Evolutionary conservation across 1,284 basidiomycete genomes (phyloP), one percentile per base, ranked within the genome.

Genomic region (Leccinum griseonigrum): DNA sequence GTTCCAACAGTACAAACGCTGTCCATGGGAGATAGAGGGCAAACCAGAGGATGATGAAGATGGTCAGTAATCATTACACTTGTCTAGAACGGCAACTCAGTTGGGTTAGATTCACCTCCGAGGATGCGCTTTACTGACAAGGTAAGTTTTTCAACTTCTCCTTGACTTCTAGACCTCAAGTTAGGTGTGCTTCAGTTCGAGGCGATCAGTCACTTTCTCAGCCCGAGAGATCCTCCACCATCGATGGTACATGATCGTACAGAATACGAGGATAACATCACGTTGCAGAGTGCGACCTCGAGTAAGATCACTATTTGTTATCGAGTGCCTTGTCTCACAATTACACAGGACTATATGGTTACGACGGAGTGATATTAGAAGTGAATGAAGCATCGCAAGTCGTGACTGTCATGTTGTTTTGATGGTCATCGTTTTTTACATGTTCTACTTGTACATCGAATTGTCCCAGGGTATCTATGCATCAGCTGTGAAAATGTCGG

Each of bases 1-100:
- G 46, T 96, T 96, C 71, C 94, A 95, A 71, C 83, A 88, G 22
- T 94, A 95, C 70, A 92, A 94, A 69, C 87, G 93, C 18, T 95
- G 94, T 75, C 90, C 89, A 40, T 96, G 94, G 94, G 85, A 89
- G 68, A 83, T 96, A 34, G 85, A 89, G 71, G 87, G 85, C 9
- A 79, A 75, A 60, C 85, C 87, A 31, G 89, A 91, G 75, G 90
- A 92, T 61, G 86, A 91, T 60, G 87, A 91, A 76, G 87, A 90
- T 72, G 88, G 88, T 88, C 62, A 62, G 72, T 70, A 46, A 60
- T 6, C 14, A 14, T 56, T 40, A 50, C 28, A 18, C 16, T 38
- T 54, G 28, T 38, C 56, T 11, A n/a, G 9, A 43, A 28, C 54
- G 2, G 18, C 67, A 57, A 58, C 48, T 60, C 60, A 58, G 51